Percentiles rank a stretch among this genome's conserved stretches.
These are phyloP conservation scores for Biscogniauxia mediterranea DNA, from an alignment of 2,329 filamentous ascomycete species.

Conservation along the genomic window DNA sequence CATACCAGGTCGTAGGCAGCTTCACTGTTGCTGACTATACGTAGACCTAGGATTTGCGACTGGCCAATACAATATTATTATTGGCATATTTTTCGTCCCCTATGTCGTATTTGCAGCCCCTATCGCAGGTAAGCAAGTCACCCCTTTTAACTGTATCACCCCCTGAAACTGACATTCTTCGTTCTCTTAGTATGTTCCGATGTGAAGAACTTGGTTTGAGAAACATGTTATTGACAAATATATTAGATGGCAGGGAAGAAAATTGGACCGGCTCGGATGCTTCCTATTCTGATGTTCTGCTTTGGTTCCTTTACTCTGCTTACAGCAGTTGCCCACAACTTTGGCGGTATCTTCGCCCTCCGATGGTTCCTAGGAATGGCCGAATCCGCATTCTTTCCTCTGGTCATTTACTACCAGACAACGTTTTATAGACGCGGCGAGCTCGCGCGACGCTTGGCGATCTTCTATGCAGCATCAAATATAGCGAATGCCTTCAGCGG, in stretches of 20 bases:
- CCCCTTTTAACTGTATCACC: too few relatives aligned
- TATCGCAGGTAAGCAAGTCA: conserved; percentile 34
- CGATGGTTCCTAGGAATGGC: conserved; percentile 69
- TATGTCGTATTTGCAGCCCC: conserved; percentile 70
- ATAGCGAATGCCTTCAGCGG: conserved; percentile 62
- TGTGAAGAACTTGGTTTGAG: too few relatives aligned
- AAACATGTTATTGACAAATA: too few relatives aligned
- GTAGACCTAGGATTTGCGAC: conserved; percentile 56
- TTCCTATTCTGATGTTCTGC: conserved; percentile 63
- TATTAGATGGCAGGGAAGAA: conserved; percentile 62
- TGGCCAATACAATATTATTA: conserved; percentile 66
- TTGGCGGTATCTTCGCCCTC: conserved; percentile 63
- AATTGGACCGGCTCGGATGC: conserved; percentile 60
- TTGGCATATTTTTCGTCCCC: conserved; percentile 71
- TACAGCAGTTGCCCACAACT: conserved; percentile 55
- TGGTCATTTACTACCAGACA: conserved; percentile 57
- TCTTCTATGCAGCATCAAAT: conserved; percentile 75
- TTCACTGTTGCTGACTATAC: conserved; percentile 1
- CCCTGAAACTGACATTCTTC: too few relatives aligned
- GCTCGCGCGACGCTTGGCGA: conserved; percentile 65
- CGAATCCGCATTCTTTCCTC: conserved; percentile 67
- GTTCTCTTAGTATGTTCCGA: too few relatives aligned
- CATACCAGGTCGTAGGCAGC: not conserved
- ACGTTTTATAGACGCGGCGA: conserved; percentile 71
- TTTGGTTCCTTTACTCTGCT: conserved; percentile 67